These are phyloP conservation scores for Paragyromitra xinjiangensis DNA, from an alignment of 495 filamentous ascomycete species.

Conservation along the genomic window DNA sequence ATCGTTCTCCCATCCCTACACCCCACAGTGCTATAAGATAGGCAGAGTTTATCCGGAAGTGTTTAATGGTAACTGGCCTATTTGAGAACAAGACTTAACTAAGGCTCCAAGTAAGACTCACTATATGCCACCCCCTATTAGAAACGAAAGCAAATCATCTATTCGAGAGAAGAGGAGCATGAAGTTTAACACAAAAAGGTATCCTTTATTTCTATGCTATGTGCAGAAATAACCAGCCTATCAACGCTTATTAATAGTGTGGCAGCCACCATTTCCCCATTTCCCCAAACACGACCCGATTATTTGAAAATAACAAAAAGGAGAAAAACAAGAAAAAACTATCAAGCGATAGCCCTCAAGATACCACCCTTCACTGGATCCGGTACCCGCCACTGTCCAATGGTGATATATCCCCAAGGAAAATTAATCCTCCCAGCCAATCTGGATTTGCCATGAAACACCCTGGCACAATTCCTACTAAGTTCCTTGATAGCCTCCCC, in stretches of 20 bases:
- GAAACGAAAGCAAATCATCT: not conserved
- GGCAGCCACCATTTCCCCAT: not conserved
- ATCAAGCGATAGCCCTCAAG: not conserved
- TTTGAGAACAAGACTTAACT: not conserved
- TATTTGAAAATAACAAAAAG: not conserved
- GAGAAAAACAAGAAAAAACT: not conserved
- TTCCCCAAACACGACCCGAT: not conserved
- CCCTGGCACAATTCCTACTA: constrained; percentile 16
- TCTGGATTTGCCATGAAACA: constrained; percentile 13
- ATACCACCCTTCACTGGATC: not conserved
- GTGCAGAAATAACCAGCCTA: not conserved
- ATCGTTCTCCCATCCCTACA: not conserved
- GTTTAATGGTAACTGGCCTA: not conserved
- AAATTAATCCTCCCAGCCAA: constrained; percentile 31
- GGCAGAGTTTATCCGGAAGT: not conserved
- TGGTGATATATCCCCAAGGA: constrained; percentile 33
- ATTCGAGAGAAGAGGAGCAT: not conserved
- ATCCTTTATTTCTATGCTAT: not conserved
- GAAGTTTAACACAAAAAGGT: not conserved
- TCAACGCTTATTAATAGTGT: not conserved
- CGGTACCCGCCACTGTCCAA: constrained; percentile 16
- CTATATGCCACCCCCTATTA: not conserved
- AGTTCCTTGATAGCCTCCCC: constrained; percentile 14
- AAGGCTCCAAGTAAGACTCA: not conserved
- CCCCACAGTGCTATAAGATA: not conserved